phyloP scores from a whole-genome alignment of 192 early-diverging fungal species.

The Obelidium mucronatum region DNA sequence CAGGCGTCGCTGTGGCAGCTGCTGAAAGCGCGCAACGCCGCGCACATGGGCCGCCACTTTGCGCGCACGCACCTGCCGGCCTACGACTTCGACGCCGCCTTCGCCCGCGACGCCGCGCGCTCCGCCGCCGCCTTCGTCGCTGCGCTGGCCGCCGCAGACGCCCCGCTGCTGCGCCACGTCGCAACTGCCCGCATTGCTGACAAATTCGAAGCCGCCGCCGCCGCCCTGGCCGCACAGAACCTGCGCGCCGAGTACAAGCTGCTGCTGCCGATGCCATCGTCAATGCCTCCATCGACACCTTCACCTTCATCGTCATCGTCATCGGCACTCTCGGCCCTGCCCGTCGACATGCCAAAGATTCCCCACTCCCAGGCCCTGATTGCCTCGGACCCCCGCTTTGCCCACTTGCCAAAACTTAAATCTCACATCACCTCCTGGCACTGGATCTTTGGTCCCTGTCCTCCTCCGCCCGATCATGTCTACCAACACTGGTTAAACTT shows the following conservation, averaged over 20 bases:
- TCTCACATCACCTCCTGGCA: slow-evolving; percentile 39
- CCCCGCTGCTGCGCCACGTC: not conserved
- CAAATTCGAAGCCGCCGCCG: not conserved
- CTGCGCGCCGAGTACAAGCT: not conserved
- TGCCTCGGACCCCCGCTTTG: slow-evolving; percentile 23
- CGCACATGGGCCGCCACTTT: slow-evolving; percentile 28
- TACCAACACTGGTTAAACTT: slow-evolving; percentile 52
- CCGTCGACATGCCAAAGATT: not conserved
- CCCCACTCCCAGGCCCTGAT: slow-evolving; percentile 12
- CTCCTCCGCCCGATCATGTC: slow-evolving; percentile 46
- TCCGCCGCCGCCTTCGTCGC: slow-evolving; percentile 52
- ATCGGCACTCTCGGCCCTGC: not conserved
- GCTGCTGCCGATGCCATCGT: not conserved
- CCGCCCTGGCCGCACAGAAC: not conserved
- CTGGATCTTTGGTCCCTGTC: slow-evolving; percentile 56
- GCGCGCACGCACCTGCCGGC: not conserved
- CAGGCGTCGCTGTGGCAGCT: not conserved
- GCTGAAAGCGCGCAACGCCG: slow-evolving; percentile 21
- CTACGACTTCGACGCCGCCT: not conserved
- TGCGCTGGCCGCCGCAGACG: slow-evolving; percentile 55
- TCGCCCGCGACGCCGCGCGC: slow-evolving; percentile 11
- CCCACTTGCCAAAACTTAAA: slow-evolving; percentile 18
- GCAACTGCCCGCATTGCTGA: not conserved
- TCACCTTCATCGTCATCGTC: not conserved
- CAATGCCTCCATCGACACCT: not conserved